These are phyloP conservation scores for Ustilago loliicola DNA, from an alignment of 1,284 basidiomycete genomes.

Conservation along the genomic window DNA sequence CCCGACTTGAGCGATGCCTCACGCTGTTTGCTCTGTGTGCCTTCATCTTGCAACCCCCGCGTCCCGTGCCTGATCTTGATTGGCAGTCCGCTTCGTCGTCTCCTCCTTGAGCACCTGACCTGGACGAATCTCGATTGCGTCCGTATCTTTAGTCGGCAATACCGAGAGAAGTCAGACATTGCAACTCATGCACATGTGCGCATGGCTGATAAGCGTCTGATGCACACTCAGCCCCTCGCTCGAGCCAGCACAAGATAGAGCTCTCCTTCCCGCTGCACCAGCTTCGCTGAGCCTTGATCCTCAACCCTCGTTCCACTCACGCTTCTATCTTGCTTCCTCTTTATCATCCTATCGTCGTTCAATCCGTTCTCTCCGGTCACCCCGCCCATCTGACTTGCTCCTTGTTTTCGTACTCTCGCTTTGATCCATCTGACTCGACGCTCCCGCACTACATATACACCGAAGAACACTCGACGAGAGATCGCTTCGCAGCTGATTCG, in stretches of 20 bases:
- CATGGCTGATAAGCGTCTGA: conserved; percentile 8
- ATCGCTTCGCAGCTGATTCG: background rate
- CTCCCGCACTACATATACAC: background rate
- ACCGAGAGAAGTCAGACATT: too few species aligned
- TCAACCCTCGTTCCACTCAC: background rate
- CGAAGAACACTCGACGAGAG: background rate
- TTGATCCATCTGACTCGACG: background rate
- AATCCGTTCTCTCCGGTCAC: background rate
- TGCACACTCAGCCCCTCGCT: background rate
- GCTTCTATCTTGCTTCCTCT: background rate
- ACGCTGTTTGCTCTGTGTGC: background rate
- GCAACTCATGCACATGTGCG: conserved; percentile 1
- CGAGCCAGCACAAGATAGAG: conserved; percentile 14
- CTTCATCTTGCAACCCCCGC: background rate
- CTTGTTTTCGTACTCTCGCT: background rate
- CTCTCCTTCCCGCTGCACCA: conserved; percentile 2
- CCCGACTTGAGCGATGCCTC: conserved; percentile 10
- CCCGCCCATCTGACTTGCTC: background rate
- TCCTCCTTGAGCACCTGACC: conserved; percentile 4
- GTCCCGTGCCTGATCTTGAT: conserved; percentile 7
- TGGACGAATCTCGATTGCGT: background rate
- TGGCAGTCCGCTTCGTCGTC: background rate
- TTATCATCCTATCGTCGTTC: background rate
- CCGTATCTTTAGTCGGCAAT: background rate
- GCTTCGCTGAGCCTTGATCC: background rate